Evolutionary conservation across 2,329 filamentous ascomycete genomes (phyloP), one percentile per base, ranked within the genome.

Genomic region (Monosporascus sp.): DNA sequence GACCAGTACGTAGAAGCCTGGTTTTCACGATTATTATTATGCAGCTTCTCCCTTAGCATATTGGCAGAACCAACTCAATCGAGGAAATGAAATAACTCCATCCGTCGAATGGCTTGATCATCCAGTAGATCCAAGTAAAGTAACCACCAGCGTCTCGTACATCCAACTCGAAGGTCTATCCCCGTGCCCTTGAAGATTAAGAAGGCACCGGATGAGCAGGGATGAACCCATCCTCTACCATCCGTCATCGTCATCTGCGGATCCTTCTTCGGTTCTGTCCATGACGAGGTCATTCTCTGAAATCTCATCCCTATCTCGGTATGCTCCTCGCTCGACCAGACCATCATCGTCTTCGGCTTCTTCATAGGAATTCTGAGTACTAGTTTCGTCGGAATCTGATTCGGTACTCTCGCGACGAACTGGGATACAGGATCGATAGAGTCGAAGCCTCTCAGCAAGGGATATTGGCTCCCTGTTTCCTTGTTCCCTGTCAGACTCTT

Each of bases 391-490:
- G 20, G 54, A 58, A 37, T 45, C 49, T 8, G 48, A 42, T 17
- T 58, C 53, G 36, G 56, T 55, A 2, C 48, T 52, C 7, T 46
- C 47, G 5, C 44, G 44, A 11, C 55, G 42, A 8, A 57, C 44
- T 4, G 60, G 59, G 24, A 58, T 56, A 3, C 58, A 56, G 11
- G 57, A 44, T 46, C 54, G 57, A 41, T 57, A 61, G 20, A 56
- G 57, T 15, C 42, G 52, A 18, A 63, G 51, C 41, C 58, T 57
- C 27, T 61, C 54, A 14, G 60, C 57, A 3, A 63, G 42, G 36
- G 60, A 60, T 52, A 60, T 51, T 14, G 57, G 51, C 50, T 59
- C 59, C 9, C 42, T 14, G 22, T 54, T 51, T 18, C 27, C 36
- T 3, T 54, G 51, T 45, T 46, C 42, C 31, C 48, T n/a, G 15